Base-by-base conservation (phyloP, 768 basidiomycete genomes). In the Xerocomellus intermedius region DNA sequence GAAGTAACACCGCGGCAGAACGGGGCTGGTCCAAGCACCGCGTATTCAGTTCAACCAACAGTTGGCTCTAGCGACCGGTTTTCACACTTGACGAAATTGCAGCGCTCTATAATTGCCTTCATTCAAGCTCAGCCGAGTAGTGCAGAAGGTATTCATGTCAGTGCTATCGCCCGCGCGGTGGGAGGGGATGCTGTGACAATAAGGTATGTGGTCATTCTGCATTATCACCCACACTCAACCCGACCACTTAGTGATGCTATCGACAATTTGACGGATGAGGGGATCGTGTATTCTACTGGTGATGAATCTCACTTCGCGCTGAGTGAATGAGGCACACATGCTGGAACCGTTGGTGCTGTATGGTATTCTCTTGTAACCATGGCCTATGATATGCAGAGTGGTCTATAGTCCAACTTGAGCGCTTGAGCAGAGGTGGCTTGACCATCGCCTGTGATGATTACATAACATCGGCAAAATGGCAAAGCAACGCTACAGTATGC, bases 261-360 rank as follows among this genome's bases (percentile, higher is more conserved):
- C 59, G 90, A 94, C 60, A 70, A 73, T 48, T 77, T 98, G 49
- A 86, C 92, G 79, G 85, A 87, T 49, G 86, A 89, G 1, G 94
- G 94, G 0, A 73, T 81, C 58, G 78, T 95, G 52, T 98, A 82
- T 70, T 87, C 82, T 50, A 91, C 91, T 1, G 81, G 85, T 38
- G 87, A 94, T 63, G 91, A 94, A 58, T 87, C 81, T n/a, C 90
- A 91, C 63, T 88, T 84, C 69, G 74, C 78, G 35, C 66, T 88
- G 9, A 42, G 82, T 82, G 78, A 64, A 68, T 55, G 33, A 46
- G 55, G 26, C 10, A 30, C 14, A 42, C 21, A 10, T 42, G n/a
- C 42, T 19, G 19, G 26, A 8, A 22, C 9, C 7, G 17, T 26
- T 38, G 35, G 30, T 32, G 2, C 24, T 48, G 43, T 55, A 46